Evolutionary conservation across 2,329 filamentous ascomycete species (phyloP), one percentile per base, ranked within the genome.

Genomic region (Aspergillus quadricinctus): DNA sequence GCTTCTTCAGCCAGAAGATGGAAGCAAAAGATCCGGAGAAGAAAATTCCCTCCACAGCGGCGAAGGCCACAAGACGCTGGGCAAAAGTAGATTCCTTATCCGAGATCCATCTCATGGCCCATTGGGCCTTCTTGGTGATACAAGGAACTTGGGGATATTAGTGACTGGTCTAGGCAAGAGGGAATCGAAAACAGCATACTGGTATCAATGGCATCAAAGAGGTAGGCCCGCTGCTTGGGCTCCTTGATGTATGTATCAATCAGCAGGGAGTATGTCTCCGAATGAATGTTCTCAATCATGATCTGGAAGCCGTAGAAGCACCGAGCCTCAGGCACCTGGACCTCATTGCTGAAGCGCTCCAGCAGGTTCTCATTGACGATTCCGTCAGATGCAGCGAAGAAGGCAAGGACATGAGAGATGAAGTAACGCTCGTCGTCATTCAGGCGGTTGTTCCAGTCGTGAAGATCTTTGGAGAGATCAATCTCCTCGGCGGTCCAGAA

Each of bases 261-360:
- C 73, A 99, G 87, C 37, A 99, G 88, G 21, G 93, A 97, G 85
- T 99, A 99, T 54, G 94, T 99, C 82, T 99, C 94, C 17, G 94
- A 97, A 84, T 99, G 94, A 71, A 99, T 96, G 81, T 99, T 99
- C 84, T 99, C 94, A 90, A 99, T 97, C 94, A 99, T 99, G 81
- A 97, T 97, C 82, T 99, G 94, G 85, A 99, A 99, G 63, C 94
- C 94, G 77, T 99, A 99, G 84, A 99, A 99, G 87, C 94, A 99
- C 70, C 94, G 92, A 63, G 94, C 94, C 80, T 99, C 94, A 10
- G 94, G 93, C 57, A 97, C 87, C 80, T 99, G 94, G 29, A 99
- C 93, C 79, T 99, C 94, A 64, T 85, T 88, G 70, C 90, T 96
- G 86, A 99, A 99, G 62, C 94, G 90, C 85, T 97, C 92, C 58